A percentile compares a stretch with the other conserved stretches of the same genome.
These are phyloP conservation scores for Candida anutae DNA, from an alignment of 1,139 yeast species.

Conservation along the genomic window DNA sequence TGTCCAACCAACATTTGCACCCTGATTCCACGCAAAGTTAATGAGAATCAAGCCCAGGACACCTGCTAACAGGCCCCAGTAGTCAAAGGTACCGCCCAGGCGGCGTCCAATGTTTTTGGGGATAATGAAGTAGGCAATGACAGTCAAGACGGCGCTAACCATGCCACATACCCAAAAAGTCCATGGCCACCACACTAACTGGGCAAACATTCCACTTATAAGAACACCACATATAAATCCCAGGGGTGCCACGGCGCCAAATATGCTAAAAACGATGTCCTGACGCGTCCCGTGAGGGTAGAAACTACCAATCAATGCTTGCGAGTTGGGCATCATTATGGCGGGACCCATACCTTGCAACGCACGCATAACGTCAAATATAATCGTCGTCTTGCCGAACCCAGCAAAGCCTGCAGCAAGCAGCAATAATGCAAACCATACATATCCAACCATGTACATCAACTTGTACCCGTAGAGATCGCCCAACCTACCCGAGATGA, in stretches of 20 bases:
- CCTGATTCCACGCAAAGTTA: slow-evolving; percentile 56
- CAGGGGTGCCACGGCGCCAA: slow-evolving; percentile 54
- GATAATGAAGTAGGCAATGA: slow-evolving; percentile 28
- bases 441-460: slow-evolving; percentile 40
- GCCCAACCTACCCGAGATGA: slow-evolving; percentile 57
- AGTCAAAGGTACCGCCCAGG: slow-evolving; percentile 32
- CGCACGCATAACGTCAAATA: slow-evolving; percentile 47
- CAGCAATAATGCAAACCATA: slow-evolving; percentile 43
- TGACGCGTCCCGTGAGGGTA: slow-evolving; percentile 39
- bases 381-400: slow-evolving; percentile 31
- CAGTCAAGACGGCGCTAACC: slow-evolving; percentile 19
- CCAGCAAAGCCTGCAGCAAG: slow-evolving; percentile 43
- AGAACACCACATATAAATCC: slow-evolving; percentile 48
- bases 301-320: slow-evolving; percentile 46
- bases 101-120: slow-evolving; percentile 29
- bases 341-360: slow-evolving; percentile 59
- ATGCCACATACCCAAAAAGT: slow-evolving; percentile 42
- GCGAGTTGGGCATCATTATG: slow-evolving; percentile 46
- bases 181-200: slow-evolving; percentile 51
- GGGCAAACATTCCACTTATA: slow-evolving; percentile 37
- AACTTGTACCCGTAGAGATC: slow-evolving; percentile 53
- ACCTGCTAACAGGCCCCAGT: slow-evolving; percentile 38
- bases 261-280: slow-evolving; percentile 36
- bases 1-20: slow-evolving; percentile 54
- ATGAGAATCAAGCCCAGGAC: slow-evolving; percentile 42